phyloP scores from a whole-genome alignment of 1,139 yeast genomes.

The Wickerhamomyces sp. region DNA sequence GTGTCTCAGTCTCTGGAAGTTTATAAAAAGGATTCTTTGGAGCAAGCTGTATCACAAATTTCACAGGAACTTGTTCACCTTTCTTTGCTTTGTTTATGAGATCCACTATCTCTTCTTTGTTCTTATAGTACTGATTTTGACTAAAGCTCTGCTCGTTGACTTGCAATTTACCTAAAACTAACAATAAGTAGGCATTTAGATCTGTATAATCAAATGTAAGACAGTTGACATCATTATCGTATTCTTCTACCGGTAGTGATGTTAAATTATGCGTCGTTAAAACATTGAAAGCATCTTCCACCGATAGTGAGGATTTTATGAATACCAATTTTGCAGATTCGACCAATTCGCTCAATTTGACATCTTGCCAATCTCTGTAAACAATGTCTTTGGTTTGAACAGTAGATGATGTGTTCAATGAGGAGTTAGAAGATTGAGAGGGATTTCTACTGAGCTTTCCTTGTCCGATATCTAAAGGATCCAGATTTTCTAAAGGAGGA shows the following conservation, averaged over 20 bases:
- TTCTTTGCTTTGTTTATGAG: conserved; percentile 48
- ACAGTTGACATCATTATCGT: conserved; percentile 55
- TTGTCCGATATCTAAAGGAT: conserved; percentile 9
- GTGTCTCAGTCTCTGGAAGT: conserved; percentile 61
- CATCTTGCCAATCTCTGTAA: conserved; percentile 66
- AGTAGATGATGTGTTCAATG: conserved; percentile 25
- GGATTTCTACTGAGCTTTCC: conserved; percentile 34
- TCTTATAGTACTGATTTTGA: conserved; percentile 19
- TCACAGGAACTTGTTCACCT: conserved; percentile 76
- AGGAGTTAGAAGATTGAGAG: conserved; percentile 33
- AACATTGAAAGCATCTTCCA: conserved; percentile 83
- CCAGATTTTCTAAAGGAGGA: conserved; percentile 48
- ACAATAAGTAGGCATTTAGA: conserved; percentile 73
- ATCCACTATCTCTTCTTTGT: conserved; percentile 27
- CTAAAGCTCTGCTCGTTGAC: conserved; percentile 30
- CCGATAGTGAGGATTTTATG: conserved; percentile 60
- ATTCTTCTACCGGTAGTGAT: conserved; percentile 70
- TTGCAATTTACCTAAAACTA: conserved; percentile 64
- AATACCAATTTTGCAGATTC: conserved; percentile 74
- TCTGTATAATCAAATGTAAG: conserved; percentile 89
- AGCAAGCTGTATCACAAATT: conserved; percentile 70
- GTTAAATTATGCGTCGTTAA: conserved; percentile 70
- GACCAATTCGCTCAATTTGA: conserved; percentile 66
- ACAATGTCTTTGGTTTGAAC: conserved; percentile 18
- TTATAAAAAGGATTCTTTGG: conserved; percentile 85